A percentile compares a stretch with the other conserved stretches of the same genome.
Conservation (phyloP, 306 rosid species). For the Ziziphus jujuba region DNA sequence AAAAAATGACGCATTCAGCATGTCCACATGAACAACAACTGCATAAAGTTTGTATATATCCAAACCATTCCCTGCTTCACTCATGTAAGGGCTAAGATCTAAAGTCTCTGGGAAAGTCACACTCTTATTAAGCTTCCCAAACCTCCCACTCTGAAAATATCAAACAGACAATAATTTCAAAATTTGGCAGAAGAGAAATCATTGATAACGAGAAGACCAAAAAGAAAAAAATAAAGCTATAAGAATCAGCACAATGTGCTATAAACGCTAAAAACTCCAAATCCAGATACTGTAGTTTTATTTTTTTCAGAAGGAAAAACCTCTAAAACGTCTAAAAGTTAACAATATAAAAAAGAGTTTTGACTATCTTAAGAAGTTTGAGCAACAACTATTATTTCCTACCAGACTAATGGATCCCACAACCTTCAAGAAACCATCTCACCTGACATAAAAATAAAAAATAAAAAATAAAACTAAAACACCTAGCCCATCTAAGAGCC, state of each 20-base stretch:
- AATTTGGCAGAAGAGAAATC: slow-evolving; percentile 10
- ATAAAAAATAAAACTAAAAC: no score
- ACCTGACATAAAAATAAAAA: neutral
- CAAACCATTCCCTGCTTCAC: slow-evolving; percentile 69
- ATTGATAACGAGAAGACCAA: neutral
- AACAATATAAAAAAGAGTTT: neutral
- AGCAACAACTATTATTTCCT: neutral
- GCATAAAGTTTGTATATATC: slow-evolving; percentile 82
- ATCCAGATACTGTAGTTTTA: neutral
- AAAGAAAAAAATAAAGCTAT: neutral
- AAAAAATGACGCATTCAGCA: slow-evolving; percentile 95
- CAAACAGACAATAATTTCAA: slow-evolving; percentile 14
- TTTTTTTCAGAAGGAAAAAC: neutral
- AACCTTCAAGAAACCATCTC: neutral
- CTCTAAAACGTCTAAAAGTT: neutral
- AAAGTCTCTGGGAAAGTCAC: slow-evolving; percentile 84
- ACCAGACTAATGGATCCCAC: neutral
- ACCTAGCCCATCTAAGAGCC: no score
- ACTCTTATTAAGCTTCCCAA: slow-evolving; percentile 94
- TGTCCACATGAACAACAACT: slow-evolving; percentile 90
- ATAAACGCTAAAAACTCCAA: neutral
- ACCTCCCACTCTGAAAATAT: slow-evolving; percentile 82
- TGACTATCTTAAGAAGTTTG: neutral
- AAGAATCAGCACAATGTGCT: neutral
- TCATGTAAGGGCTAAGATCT: slow-evolving; percentile 84